Conservation (phyloP, 371 early-diverging fungal genomes). For the Neoconidiobolus thromboides region DNA sequence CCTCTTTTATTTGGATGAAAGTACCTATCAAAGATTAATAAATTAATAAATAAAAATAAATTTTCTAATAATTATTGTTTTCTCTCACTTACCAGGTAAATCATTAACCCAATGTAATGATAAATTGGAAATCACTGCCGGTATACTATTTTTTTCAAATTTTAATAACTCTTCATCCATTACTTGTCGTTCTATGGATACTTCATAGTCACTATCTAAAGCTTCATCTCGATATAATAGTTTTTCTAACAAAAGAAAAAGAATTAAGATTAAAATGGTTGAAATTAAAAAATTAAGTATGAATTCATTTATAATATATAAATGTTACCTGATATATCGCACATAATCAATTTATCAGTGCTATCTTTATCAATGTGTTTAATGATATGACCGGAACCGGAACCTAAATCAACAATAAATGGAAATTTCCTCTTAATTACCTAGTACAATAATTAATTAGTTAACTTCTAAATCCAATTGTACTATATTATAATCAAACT, state of each 20-base stretch:
- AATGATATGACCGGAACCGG: conserved; percentile 74
- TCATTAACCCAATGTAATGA: conserved; percentile 93
- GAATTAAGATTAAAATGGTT: too few relatives aligned
- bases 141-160: conserved; percentile 63
- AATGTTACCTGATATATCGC: conserved; percentile 54
- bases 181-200: conserved; percentile 51
- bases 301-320: neutral
- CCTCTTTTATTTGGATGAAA: conserved; percentile 58
- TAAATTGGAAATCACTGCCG: conserved; percentile 68
- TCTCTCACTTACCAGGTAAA: conserved; percentile 40
- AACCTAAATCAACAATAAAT: conserved; percentile 73
- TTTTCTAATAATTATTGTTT: neutral
- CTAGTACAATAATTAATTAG: too few relatives aligned
- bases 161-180: conserved; percentile 68
- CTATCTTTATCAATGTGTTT: conserved; percentile 61
- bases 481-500: too few relatives aligned
- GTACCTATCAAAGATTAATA: conserved; percentile 18
- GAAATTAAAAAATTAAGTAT: too few relatives aligned
- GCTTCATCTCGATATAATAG: conserved; percentile 45
- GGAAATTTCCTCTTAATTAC: conserved; percentile 60
- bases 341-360: conserved; percentile 64
- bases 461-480: too few relatives aligned
- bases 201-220: conserved; percentile 19
- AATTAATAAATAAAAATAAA: neutral
- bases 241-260: conserved; percentile 22